Percentiles rank a stretch among this genome's conserved stretches.
Conservation (phyloP, 2,329 filamentous ascomycete genomes). For the Stagonosporopsis cucurbitacearum region DNA sequence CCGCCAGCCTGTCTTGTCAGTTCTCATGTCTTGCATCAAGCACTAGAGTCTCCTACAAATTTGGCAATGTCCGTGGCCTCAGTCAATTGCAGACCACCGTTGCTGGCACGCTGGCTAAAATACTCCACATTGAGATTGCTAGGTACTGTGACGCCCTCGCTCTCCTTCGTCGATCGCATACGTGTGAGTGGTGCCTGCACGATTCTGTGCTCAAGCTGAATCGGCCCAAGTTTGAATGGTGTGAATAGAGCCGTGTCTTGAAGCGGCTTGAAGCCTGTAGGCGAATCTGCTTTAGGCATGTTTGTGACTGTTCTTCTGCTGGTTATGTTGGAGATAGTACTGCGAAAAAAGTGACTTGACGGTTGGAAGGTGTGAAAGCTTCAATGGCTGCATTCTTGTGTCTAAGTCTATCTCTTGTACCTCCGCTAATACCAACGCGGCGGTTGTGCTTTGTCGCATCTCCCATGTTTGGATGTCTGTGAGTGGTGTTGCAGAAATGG, state of each 20-base stretch:
- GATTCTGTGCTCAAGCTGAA: slow-evolving; percentile 48
- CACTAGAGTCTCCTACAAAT: slow-evolving; percentile 29
- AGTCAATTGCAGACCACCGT: slow-evolving; percentile 64
- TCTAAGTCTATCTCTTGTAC: slow-evolving; percentile 33
- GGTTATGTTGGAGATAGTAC: neutral
- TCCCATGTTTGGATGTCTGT: slow-evolving; percentile 27
- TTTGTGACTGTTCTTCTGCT: slow-evolving; percentile 13
- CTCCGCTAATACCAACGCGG: slow-evolving; percentile 28
- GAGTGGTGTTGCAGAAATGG: slow-evolving; percentile 40
- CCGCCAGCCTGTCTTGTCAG: slow-evolving; percentile 43
- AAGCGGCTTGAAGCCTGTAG: slow-evolving; percentile 39
- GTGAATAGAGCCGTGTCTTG: slow-evolving; percentile 43
- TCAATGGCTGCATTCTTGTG: slow-evolving; percentile 16
- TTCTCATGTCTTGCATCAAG: slow-evolving; percentile 24
- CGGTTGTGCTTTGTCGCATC: slow-evolving; percentile 10
- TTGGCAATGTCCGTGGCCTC: slow-evolving; percentile 59
- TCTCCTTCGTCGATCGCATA: slow-evolving; percentile 58
- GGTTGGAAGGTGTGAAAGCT: slow-evolving; percentile 1
- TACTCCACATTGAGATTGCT: slow-evolving; percentile 58
- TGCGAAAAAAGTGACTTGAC: neutral
- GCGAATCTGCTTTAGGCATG: slow-evolving; percentile 43
- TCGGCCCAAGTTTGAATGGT: slow-evolving; percentile 41
- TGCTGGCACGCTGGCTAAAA: slow-evolving; percentile 61
- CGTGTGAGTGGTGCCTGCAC: slow-evolving; percentile 52
- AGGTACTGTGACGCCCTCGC: slow-evolving; percentile 54